Percentiles rank a stretch among this genome's conserved stretches.
phyloP scores from a whole-genome alignment of 495 filamentous ascomycete species.

The Aspergillus conjunctus region DNA sequence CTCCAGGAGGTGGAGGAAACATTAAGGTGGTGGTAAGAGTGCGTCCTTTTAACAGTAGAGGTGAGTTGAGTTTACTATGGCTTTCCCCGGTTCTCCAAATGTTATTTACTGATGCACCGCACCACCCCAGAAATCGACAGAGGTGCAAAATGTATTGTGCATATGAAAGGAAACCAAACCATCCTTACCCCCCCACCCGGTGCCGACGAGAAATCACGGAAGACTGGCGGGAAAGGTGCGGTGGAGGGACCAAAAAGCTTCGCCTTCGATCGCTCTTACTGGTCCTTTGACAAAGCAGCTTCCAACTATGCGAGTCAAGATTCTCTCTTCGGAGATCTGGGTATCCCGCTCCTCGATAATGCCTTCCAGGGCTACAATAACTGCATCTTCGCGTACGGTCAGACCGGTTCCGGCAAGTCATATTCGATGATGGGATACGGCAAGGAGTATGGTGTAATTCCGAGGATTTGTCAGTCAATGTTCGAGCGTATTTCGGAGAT shows the following conservation, averaged over 20 bases:
- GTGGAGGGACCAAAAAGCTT: constrained; percentile 85
- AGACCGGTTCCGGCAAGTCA: constrained; percentile 97
- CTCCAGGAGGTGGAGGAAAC: constrained; percentile 84
- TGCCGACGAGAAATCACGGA: constrained; percentile 58
- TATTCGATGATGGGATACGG: constrained; percentile 99
- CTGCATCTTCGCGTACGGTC: constrained; percentile 99
- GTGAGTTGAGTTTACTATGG: constrained; percentile 49
- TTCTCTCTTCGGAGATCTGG: constrained; percentile 83
- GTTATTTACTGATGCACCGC: constrained; percentile 10
- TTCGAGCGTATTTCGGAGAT: constrained; percentile 79
- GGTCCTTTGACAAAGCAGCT: constrained; percentile 88
- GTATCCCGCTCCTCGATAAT: constrained; percentile 91
- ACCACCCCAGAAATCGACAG: constrained; percentile 74
- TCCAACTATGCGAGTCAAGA: constrained; percentile 88
- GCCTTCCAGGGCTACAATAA: constrained; percentile 99
- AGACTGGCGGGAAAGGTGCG: constrained; percentile 54
- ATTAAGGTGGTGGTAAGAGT: constrained; percentile 99
- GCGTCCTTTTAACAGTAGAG: constrained; percentile 90
- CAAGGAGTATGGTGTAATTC: constrained; percentile 93
- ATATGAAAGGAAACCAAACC: constrained; percentile 93
- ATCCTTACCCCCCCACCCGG: constrained; percentile 77
- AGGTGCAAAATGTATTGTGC: constrained; percentile 94
- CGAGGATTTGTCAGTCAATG: constrained; percentile 97
- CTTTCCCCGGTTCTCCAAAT: not conserved
- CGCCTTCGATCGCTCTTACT: constrained; percentile 96